phyloP scores from a whole-genome alignment of 2,329 filamentous ascomycete genomes.

The Exophiala aquamarina region DNA sequence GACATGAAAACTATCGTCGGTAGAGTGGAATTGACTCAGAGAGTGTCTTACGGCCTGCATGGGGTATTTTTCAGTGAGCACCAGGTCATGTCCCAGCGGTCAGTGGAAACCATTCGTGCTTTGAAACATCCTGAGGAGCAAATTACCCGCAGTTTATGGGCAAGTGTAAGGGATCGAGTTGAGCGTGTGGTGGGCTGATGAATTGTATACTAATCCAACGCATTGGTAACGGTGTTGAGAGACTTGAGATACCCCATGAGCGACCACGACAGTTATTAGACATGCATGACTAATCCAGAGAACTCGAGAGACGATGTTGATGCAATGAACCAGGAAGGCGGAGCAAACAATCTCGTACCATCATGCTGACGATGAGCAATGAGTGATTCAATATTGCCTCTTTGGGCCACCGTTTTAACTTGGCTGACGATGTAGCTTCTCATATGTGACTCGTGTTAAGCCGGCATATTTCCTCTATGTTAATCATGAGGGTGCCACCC shows the following conservation, averaged over 20 bases:
- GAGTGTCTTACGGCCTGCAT: constrained; percentile 70
- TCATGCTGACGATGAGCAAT: too few species aligned
- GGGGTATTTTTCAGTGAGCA: constrained; percentile 60
- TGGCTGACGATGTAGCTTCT: too few species aligned
- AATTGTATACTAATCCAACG: neutral
- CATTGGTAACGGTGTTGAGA: neutral
- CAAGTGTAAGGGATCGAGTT: constrained; percentile 6
- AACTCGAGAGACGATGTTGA: too few species aligned
- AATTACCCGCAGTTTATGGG: constrained; percentile 7
- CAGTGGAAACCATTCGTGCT: constrained; percentile 33
- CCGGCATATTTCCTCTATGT: too few species aligned
- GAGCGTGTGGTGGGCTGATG: constrained; percentile 13
- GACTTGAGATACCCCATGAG: neutral
- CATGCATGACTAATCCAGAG: too few species aligned
- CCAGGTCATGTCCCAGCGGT: constrained; percentile 52
- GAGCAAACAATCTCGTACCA: too few species aligned
- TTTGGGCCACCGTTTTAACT: too few species aligned
- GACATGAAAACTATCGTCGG: constrained; percentile 62
- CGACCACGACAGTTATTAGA: too few species aligned
- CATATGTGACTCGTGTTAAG: too few species aligned
- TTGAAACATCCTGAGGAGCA: constrained; percentile 14
- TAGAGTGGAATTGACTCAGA: constrained; percentile 60
- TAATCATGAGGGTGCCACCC: too few species aligned
- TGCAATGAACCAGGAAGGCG: too few species aligned
- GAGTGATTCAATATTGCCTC: too few species aligned